Evolutionary conservation across 2,329 filamentous ascomycete species (phyloP).

Genomic region (Cordyceps fumosorosea): DNA sequence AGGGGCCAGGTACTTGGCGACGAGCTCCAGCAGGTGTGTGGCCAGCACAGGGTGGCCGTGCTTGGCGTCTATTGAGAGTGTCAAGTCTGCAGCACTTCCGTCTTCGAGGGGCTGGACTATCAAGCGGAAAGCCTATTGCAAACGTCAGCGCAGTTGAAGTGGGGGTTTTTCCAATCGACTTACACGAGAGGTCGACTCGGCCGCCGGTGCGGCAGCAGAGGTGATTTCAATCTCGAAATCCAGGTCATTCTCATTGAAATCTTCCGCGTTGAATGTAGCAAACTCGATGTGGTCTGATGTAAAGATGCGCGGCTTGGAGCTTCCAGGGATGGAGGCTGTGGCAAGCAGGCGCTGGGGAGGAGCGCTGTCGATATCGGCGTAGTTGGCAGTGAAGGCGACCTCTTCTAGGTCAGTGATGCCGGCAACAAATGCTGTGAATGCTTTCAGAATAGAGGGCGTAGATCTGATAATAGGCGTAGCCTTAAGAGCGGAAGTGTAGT

Average conservation of each 20-base stretch:
- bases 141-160: not conserved
- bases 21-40: conserved; percentile 1
- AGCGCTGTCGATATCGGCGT: not conserved
- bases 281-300: conserved; percentile 10
- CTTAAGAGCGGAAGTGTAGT: not conserved
- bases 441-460: not conserved
- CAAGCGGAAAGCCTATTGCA: not conserved
- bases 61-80: not conserved
- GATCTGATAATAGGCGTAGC: not conserved
- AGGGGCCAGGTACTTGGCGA: conserved; percentile 9
- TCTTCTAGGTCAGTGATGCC: conserved; percentile 9
- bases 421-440: conserved; percentile 6
- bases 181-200: not conserved
- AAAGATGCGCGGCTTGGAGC: conserved; percentile 1
- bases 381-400: conserved; percentile 5
- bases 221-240: conserved; percentile 9
- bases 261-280: not conserved
- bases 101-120: not conserved
- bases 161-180: not conserved
- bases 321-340: not conserved
- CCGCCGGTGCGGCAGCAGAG: not conserved
- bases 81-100: conserved; percentile 1
- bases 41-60: conserved; percentile 2
- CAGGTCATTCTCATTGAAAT: not conserved
- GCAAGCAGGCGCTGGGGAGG: not conserved